Evolutionary conservation across 805 yeast genomes (phyloP), one percentile per base, ranked within the genome.

Genomic region (Metschnikowia aberdeeniae): DNA sequence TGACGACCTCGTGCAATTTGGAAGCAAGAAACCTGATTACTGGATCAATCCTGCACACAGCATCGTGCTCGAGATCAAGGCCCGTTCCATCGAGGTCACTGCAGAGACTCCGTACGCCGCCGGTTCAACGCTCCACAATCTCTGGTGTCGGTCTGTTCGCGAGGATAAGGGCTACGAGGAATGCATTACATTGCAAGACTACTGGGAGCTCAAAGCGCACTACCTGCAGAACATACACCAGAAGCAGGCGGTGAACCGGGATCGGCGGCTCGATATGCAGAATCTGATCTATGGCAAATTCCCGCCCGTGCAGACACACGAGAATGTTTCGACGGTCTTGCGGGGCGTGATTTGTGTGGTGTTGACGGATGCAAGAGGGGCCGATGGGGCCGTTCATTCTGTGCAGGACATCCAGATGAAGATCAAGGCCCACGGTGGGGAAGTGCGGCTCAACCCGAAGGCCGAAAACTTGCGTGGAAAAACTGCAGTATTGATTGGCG

Each of bases 41-140:
- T 90, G 96, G 95, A 85, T 92, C 24, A 68, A 81, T 46, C 97
- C 97, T 0, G 67, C 72, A 32, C 79, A 86, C 26, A 85, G 95
- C 1, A 58, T 90, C 3, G 92, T 92, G 0, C 56, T 92, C 6
- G 96, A 89, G 59, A 80, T 90, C 13, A 89, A 86, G 58, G 95
- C 96, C 0, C 70, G 96, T 36, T 81, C 89, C 3, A 70, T 89
- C 5, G 82, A 80, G 47, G 68, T 67, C 10, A 63, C 76, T 0
- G 59, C 62, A 2, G 68, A 64, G 13, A 62, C 58, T 10, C 70
- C 72, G 2, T 89, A 80, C 54, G 81, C 81, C 2, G 78, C 81
- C 0, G 86, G 82, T 0, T 71, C 83, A 6, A 87, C 97, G 0
- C 66, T 92, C 13, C 77, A 87, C 51, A 85, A 87, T 55, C 86